A percentile compares a stretch with the other conserved stretches of the same genome.
These are phyloP conservation scores for Linnemannia schmuckeri DNA, from an alignment of 192 early-diverging fungal species.

Conservation along the genomic window DNA sequence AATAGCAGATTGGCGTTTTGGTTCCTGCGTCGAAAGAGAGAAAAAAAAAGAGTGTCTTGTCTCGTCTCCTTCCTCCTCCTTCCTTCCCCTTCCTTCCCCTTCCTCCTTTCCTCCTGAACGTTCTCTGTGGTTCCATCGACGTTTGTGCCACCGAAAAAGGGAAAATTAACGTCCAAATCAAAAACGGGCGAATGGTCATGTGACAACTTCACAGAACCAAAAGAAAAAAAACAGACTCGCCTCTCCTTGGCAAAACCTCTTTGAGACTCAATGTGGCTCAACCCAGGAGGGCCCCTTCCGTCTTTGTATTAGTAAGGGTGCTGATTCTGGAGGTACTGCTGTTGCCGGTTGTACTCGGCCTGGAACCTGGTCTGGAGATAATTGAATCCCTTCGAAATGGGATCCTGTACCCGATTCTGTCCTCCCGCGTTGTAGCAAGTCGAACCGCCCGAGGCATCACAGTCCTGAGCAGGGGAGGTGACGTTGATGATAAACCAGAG, in stretches of 20 bases:
- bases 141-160: neutral
- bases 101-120: neutral
- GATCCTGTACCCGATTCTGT: constrained; percentile 25
- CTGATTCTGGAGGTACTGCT: constrained; percentile 35
- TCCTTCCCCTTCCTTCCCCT: neutral
- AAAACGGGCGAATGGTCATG: neutral
- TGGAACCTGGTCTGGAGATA: constrained; percentile 34
- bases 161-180: neutral
- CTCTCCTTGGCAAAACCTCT: neutral
- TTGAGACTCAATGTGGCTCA: neutral
- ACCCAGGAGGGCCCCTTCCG: neutral
- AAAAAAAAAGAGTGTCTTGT: too few species aligned
- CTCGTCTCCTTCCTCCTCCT: neutral
- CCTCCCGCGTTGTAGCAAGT: neutral
- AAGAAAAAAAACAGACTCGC: neutral
- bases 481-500: constrained; percentile 48
- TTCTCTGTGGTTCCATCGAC: neutral
- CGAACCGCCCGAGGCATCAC: neutral
- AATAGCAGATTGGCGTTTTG: neutral
- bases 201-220: neutral
- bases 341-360: constrained; percentile 46
- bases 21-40: neutral
- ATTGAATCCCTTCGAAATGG: constrained; percentile 27
- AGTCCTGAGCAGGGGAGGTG: constrained; percentile 6
- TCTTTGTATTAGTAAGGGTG: constrained; percentile 10